A percentile compares a stretch with the other conserved stretches of the same genome.
Evolutionary conservation across 116 monocot species (phyloP).

Genomic region (Thalassia testudinum): DNA sequence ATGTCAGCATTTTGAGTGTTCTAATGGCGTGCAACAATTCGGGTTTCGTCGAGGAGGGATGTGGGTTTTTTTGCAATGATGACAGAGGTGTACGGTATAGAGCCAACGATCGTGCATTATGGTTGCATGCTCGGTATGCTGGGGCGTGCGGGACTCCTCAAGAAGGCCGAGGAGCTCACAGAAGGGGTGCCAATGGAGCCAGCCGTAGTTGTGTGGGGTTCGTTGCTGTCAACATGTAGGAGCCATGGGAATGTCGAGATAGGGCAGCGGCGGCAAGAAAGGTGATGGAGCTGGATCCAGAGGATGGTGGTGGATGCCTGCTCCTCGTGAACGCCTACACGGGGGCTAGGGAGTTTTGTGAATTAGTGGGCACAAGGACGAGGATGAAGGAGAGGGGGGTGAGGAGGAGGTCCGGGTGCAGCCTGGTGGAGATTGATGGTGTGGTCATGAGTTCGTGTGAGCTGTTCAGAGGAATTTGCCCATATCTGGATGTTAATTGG

Average conservation of each 20-base stretch:
- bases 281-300: constrained; percentile 15
- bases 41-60: constrained; percentile 25
- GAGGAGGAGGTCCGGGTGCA: constrained; percentile 9
- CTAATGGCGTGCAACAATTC: constrained; percentile 29
- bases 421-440: constrained; percentile 11
- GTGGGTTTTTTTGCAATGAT: constrained; percentile 14
- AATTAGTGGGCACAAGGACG: not conserved
- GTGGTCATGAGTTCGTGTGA: constrained; percentile 15
- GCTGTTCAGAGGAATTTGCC: too few relatives aligned
- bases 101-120: constrained; percentile 32
- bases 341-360: not conserved
- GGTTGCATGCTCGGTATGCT: constrained; percentile 37
- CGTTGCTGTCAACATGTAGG: constrained; percentile 26
- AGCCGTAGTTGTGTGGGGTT: constrained; percentile 28
- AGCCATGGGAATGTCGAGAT: constrained; percentile 14
- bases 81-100: constrained; percentile 11
- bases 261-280: constrained; percentile 5
- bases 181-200: constrained; percentile 16
- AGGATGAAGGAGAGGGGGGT: constrained; percentile 10
- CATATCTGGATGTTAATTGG: too few relatives aligned
- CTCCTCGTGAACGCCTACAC: constrained; percentile 26
- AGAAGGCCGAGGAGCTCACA: constrained; percentile 29
- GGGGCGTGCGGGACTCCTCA: constrained; percentile 25
- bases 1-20: constrained; percentile 28
- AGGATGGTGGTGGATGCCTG: constrained; percentile 29